Base-by-base conservation (phyloP, 169 alveolate species). In the Plasmodium adleri region DNA sequence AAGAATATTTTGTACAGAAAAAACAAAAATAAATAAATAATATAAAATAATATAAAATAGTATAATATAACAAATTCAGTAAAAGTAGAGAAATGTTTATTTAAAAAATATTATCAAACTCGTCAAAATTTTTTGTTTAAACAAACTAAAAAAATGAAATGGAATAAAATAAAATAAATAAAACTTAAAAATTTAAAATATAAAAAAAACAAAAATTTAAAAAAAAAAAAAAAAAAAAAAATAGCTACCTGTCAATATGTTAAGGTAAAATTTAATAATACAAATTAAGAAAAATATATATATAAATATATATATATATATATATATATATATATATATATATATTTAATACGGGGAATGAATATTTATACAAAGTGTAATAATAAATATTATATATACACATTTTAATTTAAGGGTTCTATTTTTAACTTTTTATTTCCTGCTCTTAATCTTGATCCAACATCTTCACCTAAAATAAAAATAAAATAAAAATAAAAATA, bases 381-480 rank as follows among this genome's bases (percentile, higher is more conserved):
- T 39, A 39, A 39, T 39, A 39, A 39, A 5, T 39, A 39, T 39
- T 39, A 39, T 39, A 39, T 39, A 39, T 5, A 39, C 9, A 39
- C 9, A 5, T 39, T 39, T 93, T 78, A 95, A 88, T 95, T 95
- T 28, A 95, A 85, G 7, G 97, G 97, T 58, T 95, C 97, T 20
- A 95, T 95, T 90, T 94, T 94, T 73, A 95, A 93, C 54, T 93
- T 94, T 56, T 93, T 95, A 28, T 94, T 95, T 59, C 97, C 97
- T 32, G 97, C 97, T 22, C 97, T 78, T 71, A 95, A 92, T 49
- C 97, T 72, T 68, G 96, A 93, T 20, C 97, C 97, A 89, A 95
- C 95, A 70, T 94, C 93, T 80, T 95, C 97, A 39, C 97, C 97
- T 92, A 63, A 62, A 17, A 24, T 10, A 28, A 32, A 66, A 66